Percentiles rank a stretch among this genome's conserved stretches.
Conservation (phyloP, 192 early-diverging fungal species). For the Pilaira anomala region DNA sequence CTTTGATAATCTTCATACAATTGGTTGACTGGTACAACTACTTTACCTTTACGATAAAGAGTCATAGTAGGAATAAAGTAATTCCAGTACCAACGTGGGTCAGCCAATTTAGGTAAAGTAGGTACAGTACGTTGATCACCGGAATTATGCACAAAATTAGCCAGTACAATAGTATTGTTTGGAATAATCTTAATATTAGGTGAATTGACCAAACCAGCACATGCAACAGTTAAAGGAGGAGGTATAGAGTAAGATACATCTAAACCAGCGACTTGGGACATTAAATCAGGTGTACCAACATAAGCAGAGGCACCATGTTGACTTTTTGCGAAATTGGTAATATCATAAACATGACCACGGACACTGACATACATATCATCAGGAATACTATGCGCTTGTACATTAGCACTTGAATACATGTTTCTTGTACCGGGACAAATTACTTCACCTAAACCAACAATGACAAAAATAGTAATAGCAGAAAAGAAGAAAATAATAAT, state of each 20-base stretch:
- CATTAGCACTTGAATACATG: constrained; percentile 58
- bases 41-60: constrained; percentile 57
- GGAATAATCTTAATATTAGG: constrained; percentile 29
- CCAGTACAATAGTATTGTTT: constrained; percentile 14
- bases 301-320: constrained; percentile 54
- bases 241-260: constrained; percentile 68
- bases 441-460: constrained; percentile 80
- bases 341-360: constrained; percentile 66
- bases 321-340: constrained; percentile 58
- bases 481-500: constrained; percentile 82
- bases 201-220: constrained; percentile 49
- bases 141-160: constrained; percentile 30
- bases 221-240: constrained; percentile 50
- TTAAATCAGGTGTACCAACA: constrained; percentile 38
- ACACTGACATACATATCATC: constrained; percentile 63
- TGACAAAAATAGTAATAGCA: constrained; percentile 78
- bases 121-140: constrained; percentile 21
- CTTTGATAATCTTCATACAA: constrained; percentile 42
- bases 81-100: constrained; percentile 37
- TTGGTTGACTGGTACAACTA: constrained; percentile 68
- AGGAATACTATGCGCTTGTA: constrained; percentile 54
- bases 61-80: constrained; percentile 46
- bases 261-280: constrained; percentile 53
- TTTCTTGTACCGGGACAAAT: constrained; percentile 78
- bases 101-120: constrained; percentile 29